Evolutionary conservation across 129 eudicot species (phyloP), one percentile per base, ranked within the genome.

Genomic region (Lactuca sativa): DNA sequence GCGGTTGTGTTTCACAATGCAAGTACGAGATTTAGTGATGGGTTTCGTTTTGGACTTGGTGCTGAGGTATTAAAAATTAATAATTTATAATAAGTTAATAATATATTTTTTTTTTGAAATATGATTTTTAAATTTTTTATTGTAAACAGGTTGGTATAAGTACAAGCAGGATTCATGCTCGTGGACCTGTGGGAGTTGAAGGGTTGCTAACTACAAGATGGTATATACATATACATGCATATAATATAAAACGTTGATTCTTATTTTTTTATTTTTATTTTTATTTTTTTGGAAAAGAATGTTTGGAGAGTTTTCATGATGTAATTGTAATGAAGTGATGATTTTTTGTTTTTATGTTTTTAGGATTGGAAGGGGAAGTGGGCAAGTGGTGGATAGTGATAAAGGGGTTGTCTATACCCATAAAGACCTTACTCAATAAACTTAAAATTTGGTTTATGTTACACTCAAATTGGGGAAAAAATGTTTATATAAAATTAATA

Each of bases 111-210:
- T 14, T 30, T 25, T 25, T 40, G 44, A 16, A 0, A 11, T 12
- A 3, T 53, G 54, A 55, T 9, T 5, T 51, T 71, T 49, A 62
- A 9, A 59, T 56, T 64, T 53, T 25, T 59, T 36, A 62, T 38
- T 38, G 12, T 65, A 31, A 60, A 57, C 67, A 92, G 98, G 99
- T 93, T 64, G 97, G 99, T 14, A 83, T 93, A 62, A 93, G 99
- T 79, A 93, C 99, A 53, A 82, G 99, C 72, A 87, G 97, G 61
- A 93, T 93, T 62, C 99, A 93, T 74, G 97, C 99, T 72, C 97
- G 99, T 78, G 99, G 99, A 18, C 99, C 99, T 5, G 99, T 93
- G 30, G 99, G 99, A 56, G 96, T 93, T 64, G 99, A 93, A 77
- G 97, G 99, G 59, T 71, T 93, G 80, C 82, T 93, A 34, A 93